A percentile compares a stretch with the other conserved stretches of the same genome.
phyloP scores from a whole-genome alignment of 106 monocot genomes.

The Dactylorhiza incarnata region DNA sequence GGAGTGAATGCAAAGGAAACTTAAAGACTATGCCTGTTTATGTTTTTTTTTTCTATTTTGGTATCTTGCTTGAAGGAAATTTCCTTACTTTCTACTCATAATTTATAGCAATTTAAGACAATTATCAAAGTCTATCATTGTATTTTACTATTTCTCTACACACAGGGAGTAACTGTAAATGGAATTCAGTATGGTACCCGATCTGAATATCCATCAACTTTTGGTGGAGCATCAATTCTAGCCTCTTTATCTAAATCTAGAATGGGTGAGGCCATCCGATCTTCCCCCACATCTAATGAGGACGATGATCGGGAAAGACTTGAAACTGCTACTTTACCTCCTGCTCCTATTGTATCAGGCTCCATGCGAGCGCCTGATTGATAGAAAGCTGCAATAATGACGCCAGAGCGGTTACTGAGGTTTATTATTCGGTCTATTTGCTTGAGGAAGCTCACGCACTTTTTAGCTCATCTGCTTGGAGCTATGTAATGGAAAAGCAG shows the following conservation, averaged over 20 bases:
- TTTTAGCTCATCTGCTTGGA: too few species aligned
- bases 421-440: too few species aligned
- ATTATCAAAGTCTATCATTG: constrained; percentile 9
- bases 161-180: constrained; percentile 19
- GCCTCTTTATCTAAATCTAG: constrained; percentile 59
- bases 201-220: constrained; percentile 63
- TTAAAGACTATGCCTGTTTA: not conserved
- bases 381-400: too few species aligned
- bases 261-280: constrained; percentile 29
- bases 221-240: constrained; percentile 77
- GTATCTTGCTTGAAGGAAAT: not conserved
- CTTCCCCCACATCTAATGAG: constrained; percentile 31
- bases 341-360: constrained; percentile 32
- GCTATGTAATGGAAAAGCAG: too few species aligned
- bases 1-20: not conserved
- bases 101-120: constrained; percentile 50
- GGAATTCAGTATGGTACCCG: constrained; percentile 36
- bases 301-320: constrained; percentile 27
- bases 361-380: constrained; percentile 19
- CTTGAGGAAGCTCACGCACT: too few species aligned
- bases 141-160: constrained; percentile 29
- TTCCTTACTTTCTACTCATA: constrained; percentile 38
- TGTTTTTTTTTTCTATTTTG: not conserved
- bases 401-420: too few species aligned
- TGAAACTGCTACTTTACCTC: constrained; percentile 19